Conservation (phyloP, 352 stramenopile genomes). For the Stramenopiles sp. region DNA sequence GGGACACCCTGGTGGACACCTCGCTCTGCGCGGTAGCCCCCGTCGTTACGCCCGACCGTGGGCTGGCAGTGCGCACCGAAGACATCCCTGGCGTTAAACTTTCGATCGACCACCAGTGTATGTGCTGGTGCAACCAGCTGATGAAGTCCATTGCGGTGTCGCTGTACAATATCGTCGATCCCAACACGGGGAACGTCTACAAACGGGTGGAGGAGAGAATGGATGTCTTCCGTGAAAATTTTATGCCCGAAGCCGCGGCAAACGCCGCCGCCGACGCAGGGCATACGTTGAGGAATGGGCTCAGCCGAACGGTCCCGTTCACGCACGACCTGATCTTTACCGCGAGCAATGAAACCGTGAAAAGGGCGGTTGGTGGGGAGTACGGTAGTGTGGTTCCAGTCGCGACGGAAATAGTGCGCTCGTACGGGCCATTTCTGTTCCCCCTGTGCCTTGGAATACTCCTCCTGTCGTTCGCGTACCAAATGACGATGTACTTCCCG, state of each 20-base stretch:
- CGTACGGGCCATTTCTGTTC: neutral
- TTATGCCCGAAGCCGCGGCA: neutral
- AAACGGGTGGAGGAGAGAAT: neutral
- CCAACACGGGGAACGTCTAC: constrained; percentile 16
- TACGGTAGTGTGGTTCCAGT: neutral
- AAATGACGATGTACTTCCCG: constrained; percentile 8
- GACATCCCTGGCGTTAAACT: constrained; percentile 38
- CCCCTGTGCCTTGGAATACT: constrained; percentile 3
- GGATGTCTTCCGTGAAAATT: neutral
- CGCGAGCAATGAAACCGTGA: neutral
- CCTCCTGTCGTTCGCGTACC: neutral
- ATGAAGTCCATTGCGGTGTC: constrained; percentile 39
- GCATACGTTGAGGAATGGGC: neutral
- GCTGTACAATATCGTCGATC: constrained; percentile 39
- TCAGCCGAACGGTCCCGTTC: neutral
- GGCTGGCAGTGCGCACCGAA: constrained; percentile 34
- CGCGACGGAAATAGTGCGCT: neutral
- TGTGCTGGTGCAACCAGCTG: constrained; percentile 58
- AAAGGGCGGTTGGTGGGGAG: neutral
- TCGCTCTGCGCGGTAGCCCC: constrained; percentile 28
- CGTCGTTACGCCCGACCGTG: constrained; percentile 23
- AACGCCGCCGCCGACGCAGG: neutral
- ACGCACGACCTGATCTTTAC: neutral
- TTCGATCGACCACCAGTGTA: constrained; percentile 48
- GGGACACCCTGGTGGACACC: constrained; percentile 46